Percentiles rank a stretch among this genome's conserved stretches.
phyloP scores from a whole-genome alignment of 495 filamentous ascomycete species.

The Xylaria nigripes region DNA sequence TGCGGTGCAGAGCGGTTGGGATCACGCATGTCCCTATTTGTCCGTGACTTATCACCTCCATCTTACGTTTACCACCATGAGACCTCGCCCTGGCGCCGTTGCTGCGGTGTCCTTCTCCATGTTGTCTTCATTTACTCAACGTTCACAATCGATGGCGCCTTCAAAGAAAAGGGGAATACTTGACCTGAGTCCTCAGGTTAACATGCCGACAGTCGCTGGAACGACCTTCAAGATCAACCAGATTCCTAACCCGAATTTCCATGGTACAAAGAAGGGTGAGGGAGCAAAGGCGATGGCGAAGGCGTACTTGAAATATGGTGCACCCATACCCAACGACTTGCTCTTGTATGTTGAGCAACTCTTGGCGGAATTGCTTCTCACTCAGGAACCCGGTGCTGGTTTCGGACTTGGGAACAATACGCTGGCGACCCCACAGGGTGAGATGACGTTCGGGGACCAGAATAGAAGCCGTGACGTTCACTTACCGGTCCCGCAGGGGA shows the following conservation, averaged over 20 bases:
- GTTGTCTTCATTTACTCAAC: not conserved
- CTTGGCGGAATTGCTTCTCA: slow-evolving; percentile 26
- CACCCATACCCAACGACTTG: slow-evolving; percentile 27
- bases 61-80: slow-evolving; percentile 11
- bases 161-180: slow-evolving; percentile 15
- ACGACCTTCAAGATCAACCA: slow-evolving; percentile 34
- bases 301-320: slow-evolving; percentile 35
- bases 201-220: slow-evolving; percentile 30
- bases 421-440: slow-evolving; percentile 17
- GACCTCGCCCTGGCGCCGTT: slow-evolving; percentile 13
- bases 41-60: not conserved
- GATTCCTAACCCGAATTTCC: slow-evolving; percentile 33
- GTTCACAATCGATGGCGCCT: slow-evolving; percentile 14
- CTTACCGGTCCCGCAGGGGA: slow-evolving; percentile 24
- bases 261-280: slow-evolving; percentile 21
- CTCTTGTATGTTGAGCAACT: slow-evolving; percentile 21
- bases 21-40: not conserved
- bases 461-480: not conserved
- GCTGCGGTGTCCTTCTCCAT: slow-evolving; percentile 6
- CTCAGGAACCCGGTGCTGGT: slow-evolving; percentile 12
- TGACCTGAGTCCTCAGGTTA: slow-evolving; percentile 6
- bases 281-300: slow-evolving; percentile 36
- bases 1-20: not conserved
- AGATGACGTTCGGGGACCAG: not conserved
- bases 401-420: slow-evolving; percentile 6